These are phyloP conservation scores for Xylaria venustula DNA, from an alignment of 495 filamentous ascomycete genomes.

Conservation along the genomic window DNA sequence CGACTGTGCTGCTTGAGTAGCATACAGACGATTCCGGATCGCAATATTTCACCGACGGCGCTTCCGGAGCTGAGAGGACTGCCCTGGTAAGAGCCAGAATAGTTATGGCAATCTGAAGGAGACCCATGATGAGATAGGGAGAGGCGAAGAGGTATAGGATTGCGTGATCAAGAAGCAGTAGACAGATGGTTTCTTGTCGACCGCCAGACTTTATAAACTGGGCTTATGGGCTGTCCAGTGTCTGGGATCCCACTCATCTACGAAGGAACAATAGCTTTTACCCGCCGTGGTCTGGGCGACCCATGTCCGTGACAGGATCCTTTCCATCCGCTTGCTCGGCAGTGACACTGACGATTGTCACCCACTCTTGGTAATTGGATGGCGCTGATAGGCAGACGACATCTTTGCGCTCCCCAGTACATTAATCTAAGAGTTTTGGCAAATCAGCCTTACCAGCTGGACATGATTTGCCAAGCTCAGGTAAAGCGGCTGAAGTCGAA, in stretches of 20 bases:
- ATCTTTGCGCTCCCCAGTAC: background rate
- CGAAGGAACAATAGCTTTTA: slow-evolving; percentile 13
- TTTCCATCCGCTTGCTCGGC: slow-evolving; percentile 19
- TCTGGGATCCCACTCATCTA: background rate
- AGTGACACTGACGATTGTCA: slow-evolving; percentile 17
- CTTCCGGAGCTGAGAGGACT: slow-evolving; percentile 15
- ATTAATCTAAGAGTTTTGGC: slow-evolving; percentile 19
- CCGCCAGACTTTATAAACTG: background rate
- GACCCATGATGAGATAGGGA: slow-evolving; percentile 26
- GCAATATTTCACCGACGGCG: slow-evolving; percentile 31
- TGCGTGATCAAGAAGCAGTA: background rate
- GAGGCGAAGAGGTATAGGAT: background rate
- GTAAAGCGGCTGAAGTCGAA: slow-evolving; percentile 29
- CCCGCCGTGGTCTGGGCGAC: background rate
- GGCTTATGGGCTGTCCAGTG: background rate
- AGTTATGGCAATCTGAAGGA: slow-evolving; percentile 26
- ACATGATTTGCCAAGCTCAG: slow-evolving; percentile 21
- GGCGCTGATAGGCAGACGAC: slow-evolving; percentile 8
- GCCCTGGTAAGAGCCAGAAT: slow-evolving; percentile 21
- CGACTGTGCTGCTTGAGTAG: slow-evolving; percentile 35
- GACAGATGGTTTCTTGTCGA: background rate
- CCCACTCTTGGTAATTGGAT: slow-evolving; percentile 10
- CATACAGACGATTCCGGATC: slow-evolving; percentile 33
- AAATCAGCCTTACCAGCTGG: slow-evolving; percentile 30
- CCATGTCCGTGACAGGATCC: background rate